Evolutionary conservation across 2,329 filamentous ascomycete genomes (phyloP), one percentile per base, ranked within the genome.

Genomic region (Arthrobotrys megalospora): DNA sequence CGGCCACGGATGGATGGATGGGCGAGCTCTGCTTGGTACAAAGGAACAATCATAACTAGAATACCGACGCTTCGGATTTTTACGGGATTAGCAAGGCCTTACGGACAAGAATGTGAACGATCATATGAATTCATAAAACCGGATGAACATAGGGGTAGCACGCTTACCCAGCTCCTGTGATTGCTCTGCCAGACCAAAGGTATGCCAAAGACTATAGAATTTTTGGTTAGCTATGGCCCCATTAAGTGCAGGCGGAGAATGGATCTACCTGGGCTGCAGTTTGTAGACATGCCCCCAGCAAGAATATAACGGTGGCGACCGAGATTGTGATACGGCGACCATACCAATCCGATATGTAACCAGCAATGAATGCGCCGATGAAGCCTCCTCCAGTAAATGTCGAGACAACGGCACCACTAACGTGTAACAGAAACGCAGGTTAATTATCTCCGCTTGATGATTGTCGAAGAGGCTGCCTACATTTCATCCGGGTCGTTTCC

Each of bases 21-120:
- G 2, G 91, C 90, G 24, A 95, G 87, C 82, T 96, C 93, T 21
- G 91, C 92, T 83, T 94, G 92, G 83, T 94, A 95, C 0, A 94
- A 84, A 1, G 92, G 90, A 43, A 91, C 86, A 79, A 91, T 89
- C 89, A 90, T 91, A 80, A 87, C 87, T 6, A 91, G 84, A 68
- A 89, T 86, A 8, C 90, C 89, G 65, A 91, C 88, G 80, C 88
- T 87, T 52, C 3, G 14, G 10, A 53, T 53, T 34, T 8, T n/a
- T 16, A 6, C 4, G 32, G 6, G 32, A 12, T 53, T 53, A 53
- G 50, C 14, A 6, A 28, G 6, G n/a, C 7, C 21, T 21, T 6
- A 16, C 50, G 19, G 41, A 11, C 11, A 16, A 21, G 8, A 38
- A 14, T 28, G n/a, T 12, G 14, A 11, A 28, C 24, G 5, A 28